phyloP scores from a whole-genome alignment of 2,329 filamentous ascomycete genomes.

The Paecilomyces variotii region DNA sequence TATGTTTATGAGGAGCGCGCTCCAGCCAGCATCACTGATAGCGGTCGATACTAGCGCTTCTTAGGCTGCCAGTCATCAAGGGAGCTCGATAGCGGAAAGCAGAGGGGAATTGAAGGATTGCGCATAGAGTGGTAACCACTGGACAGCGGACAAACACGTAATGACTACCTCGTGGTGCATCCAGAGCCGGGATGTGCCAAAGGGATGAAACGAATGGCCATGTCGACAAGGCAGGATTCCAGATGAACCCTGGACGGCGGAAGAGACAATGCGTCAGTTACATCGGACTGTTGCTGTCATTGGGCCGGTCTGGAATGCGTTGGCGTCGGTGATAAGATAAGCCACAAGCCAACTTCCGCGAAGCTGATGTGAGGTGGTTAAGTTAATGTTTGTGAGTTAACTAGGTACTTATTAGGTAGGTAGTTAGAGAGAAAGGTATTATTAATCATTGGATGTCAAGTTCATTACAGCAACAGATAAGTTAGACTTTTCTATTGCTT shows the following conservation, averaged over 20 bases:
- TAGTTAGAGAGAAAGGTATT: neutral
- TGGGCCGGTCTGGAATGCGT: neutral
- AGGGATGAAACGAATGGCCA: neutral
- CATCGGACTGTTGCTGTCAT: neutral
- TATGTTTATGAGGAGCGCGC: neutral
- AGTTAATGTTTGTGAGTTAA: neutral
- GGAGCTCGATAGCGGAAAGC: neutral
- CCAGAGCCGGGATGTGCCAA: neutral
- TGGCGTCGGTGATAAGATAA: constrained; percentile 1
- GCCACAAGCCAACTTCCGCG: neutral
- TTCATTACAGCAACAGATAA: neutral
- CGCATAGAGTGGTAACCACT: neutral
- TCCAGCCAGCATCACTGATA: neutral
- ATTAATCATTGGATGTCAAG: neutral
- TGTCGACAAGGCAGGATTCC: neutral
- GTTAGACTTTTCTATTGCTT: neutral
- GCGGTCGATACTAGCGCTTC: neutral
- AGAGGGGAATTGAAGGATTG: neutral
- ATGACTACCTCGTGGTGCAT: neutral
- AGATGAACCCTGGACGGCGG: neutral
- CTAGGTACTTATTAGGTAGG: too few relatives aligned
- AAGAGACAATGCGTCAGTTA: neutral
- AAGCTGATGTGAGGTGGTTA: neutral
- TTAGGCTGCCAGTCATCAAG: neutral
- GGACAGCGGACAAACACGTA: neutral